Evolutionary conservation across 1,139 yeast species (phyloP).

Genomic region (Yamadazyma sp.): DNA sequence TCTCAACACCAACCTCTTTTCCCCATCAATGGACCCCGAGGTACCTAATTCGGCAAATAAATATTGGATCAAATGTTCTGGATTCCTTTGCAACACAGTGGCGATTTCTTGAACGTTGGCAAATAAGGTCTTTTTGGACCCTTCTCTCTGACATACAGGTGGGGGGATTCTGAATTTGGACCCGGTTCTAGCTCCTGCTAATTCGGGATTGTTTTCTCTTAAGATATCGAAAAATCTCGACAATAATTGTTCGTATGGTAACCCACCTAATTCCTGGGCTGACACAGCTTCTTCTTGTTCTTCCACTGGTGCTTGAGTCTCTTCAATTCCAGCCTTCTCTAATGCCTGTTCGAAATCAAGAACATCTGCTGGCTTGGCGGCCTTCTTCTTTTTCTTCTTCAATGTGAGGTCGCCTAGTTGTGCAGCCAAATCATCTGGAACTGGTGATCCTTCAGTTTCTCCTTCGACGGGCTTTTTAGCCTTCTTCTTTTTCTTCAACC

Average conservation of each 20-base stretch:
- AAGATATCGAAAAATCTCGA: slow-evolving; percentile 82
- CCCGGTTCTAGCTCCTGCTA: slow-evolving; percentile 94
- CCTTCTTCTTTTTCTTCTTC: slow-evolving; percentile 87
- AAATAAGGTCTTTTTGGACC: slow-evolving; percentile 92
- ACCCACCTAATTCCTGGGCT: slow-evolving; percentile 25
- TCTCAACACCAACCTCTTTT: slow-evolving; percentile 91
- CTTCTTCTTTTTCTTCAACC: slow-evolving; percentile 56
- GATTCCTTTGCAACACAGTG: slow-evolving; percentile 91
- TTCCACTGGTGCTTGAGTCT: slow-evolving; percentile 31
- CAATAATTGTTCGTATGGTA: slow-evolving; percentile 76
- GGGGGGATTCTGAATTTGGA: slow-evolving; percentile 97
- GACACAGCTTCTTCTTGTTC: slow-evolving; percentile 15
- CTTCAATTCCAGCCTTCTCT: slow-evolving; percentile 85
- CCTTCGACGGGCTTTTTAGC: slow-evolving; percentile 41
- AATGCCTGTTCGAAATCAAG: slow-evolving; percentile 88
- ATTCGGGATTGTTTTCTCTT: slow-evolving; percentile 93
- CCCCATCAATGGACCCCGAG: slow-evolving; percentile 98
- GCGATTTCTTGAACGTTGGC: slow-evolving; percentile 95
- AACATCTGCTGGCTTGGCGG: slow-evolving; percentile 54
- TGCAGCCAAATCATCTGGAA: slow-evolving; percentile 56
- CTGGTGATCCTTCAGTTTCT: slow-evolving; percentile 34
- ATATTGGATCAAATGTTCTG: slow-evolving; percentile 95
- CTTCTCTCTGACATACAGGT: slow-evolving; percentile 95
- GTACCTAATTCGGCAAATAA: slow-evolving; percentile 99
- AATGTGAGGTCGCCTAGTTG: slow-evolving; percentile 74